Conservation (phyloP, 371 early-diverging fungal species). For the Circinella minor region DNA sequence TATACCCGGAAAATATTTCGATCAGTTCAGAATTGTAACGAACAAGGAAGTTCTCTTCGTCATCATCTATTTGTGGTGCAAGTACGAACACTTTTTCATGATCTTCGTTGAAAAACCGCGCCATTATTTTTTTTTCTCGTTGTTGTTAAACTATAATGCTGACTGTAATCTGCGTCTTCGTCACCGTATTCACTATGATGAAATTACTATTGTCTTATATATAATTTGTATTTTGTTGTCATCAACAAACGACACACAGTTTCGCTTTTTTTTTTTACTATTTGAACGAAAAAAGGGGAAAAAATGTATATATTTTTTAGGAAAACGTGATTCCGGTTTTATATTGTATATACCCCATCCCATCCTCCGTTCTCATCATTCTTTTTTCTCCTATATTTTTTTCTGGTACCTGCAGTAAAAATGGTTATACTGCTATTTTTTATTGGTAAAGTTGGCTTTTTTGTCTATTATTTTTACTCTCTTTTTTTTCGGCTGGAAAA, state of each 20-base stretch:
- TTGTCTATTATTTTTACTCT: too few species aligned
- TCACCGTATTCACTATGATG: too few species aligned
- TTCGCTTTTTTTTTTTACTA: too few species aligned
- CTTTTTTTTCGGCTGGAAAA: background rate
- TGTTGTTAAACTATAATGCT: too few species aligned
- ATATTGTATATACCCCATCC: too few species aligned
- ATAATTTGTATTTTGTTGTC: too few species aligned
- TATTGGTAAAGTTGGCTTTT: too few species aligned
- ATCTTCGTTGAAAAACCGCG: constrained; percentile 9
- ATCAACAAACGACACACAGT: too few species aligned
- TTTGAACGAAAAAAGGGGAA: background rate
- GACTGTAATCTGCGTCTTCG: too few species aligned
- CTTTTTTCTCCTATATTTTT: background rate
- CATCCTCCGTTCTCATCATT: background rate
- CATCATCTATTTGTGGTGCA: constrained; percentile 9
- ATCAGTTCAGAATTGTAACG: background rate
- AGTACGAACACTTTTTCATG: background rate
- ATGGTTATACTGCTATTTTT: background rate
- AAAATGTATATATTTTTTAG: background rate
- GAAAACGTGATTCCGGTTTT: background rate
- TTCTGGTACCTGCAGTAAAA: constrained; percentile 3
- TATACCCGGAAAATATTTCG: background rate
- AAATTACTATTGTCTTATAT: too few species aligned
- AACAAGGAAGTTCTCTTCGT: constrained; percentile 3
- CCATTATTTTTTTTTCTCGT: background rate